Evolutionary conservation across 2,329 filamentous ascomycete genomes (phyloP), one percentile per base, ranked within the genome.

Genomic region (Cladosporium oxysporum): DNA sequence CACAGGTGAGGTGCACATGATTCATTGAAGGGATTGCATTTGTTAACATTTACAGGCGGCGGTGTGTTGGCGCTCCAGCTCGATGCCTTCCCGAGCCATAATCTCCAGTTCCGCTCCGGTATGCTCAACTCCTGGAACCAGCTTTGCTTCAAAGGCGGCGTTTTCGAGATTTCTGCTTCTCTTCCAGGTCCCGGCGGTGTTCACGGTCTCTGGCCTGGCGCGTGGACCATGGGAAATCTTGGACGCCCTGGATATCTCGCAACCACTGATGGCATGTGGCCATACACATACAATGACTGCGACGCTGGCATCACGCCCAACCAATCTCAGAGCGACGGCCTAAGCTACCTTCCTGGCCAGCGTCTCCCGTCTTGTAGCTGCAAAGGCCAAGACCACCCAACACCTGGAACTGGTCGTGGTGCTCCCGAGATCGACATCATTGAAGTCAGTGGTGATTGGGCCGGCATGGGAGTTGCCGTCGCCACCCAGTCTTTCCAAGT

Each of bases 101-200:
- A 84, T 58, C 78, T 90, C 26, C 83, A 89, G 67, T 91, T 88
- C 73, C 84, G 89, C 60, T 91, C 88, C 6, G 88, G 88, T n/a
- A 91, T 91, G 89, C 70, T 91, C 10, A 88, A 91, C 72, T 90
- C 87, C 12, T 91, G 89, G 89, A 91, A 91, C 75, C 86, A 90
- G 74, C 75, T 91, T 64, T 90, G 89, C 76, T 91, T 91, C 79
- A 90, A 89, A 67, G 88, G 88, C 35, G 89, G 89, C 3, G 84
- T 88, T 58, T 74, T 91, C 16, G 89, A 91, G 78, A 88, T 88
- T 23, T 89, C 87, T 72, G 87, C 91, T 62, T 91, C 89, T 4
- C 80, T 91, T 6, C 89, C 89, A 16, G 89, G 89, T 18, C 78
- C 82, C 57, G 89, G 89, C 55, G 87, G 90, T 69, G 84, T 87